phyloP scores from a whole-genome alignment of 345 rosid genomes.

The Sisymbrium irio region DNA sequence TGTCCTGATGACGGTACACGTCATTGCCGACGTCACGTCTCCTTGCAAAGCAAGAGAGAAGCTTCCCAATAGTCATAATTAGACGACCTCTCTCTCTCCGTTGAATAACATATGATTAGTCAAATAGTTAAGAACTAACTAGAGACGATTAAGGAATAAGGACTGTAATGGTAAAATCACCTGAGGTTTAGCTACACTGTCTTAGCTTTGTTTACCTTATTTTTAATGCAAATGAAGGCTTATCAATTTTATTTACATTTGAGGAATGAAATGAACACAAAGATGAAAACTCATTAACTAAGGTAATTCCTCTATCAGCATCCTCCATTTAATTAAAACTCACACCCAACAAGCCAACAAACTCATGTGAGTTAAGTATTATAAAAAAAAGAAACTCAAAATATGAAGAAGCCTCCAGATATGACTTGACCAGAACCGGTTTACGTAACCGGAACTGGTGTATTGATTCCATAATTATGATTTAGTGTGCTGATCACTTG shows the following conservation, averaged over 20 bases:
- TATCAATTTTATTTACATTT: too few relatives aligned
- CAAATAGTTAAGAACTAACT: not conserved
- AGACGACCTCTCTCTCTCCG: not conserved
- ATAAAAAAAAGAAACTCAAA: not conserved
- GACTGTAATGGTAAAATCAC: not conserved
- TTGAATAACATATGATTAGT: not conserved
- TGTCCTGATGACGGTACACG: not conserved
- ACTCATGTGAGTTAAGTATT: not conserved
- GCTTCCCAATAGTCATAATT: not conserved
- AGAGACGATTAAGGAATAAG: not conserved
- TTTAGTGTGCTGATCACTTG: not conserved
- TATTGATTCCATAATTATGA: not conserved
- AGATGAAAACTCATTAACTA: not conserved
- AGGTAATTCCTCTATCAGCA: not conserved
- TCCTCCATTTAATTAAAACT: not conserved
- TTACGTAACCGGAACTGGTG: not conserved
- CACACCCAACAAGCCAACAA: not conserved
- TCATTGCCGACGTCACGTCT: conserved; percentile 22
- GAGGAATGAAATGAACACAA: not conserved
- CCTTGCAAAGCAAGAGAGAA: not conserved
- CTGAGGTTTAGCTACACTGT: too few relatives aligned
- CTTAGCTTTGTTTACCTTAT: too few relatives aligned
- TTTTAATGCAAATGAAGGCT: too few relatives aligned
- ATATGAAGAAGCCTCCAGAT: not conserved
- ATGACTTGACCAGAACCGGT: not conserved